phyloP scores from a whole-genome alignment of 176 grass and related monocot genomes.

The Aegilops bicornis region DNA sequence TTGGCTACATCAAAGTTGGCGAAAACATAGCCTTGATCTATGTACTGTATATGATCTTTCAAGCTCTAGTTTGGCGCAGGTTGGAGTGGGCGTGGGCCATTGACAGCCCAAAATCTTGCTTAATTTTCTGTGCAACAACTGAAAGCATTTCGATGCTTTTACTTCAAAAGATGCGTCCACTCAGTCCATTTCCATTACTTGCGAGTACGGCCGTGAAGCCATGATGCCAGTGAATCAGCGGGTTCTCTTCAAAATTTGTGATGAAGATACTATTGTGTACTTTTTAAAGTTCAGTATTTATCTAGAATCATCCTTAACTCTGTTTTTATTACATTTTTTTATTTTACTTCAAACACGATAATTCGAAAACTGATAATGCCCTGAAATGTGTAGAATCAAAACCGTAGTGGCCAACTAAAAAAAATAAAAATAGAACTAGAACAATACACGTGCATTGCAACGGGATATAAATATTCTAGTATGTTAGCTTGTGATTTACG shows the following conservation, averaged over 20 bases:
- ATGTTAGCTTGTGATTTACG: too few species aligned
- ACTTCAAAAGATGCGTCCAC: slow-evolving; percentile 45
- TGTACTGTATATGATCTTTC: slow-evolving; percentile 9
- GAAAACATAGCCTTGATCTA: not conserved
- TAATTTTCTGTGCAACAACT: slow-evolving; percentile 47
- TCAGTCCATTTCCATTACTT: not conserved
- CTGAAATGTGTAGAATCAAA: not conserved
- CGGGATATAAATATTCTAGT: too few species aligned
- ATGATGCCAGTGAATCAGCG: not conserved
- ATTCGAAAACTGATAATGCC: not conserved
- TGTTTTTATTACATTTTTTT: not conserved
- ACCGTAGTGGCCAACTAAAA: not conserved
- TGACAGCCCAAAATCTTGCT: slow-evolving; percentile 52
- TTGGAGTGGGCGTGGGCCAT: slow-evolving; percentile 25
- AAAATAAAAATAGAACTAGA: not conserved
- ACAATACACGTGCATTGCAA: too few species aligned
- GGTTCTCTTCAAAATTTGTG: not conserved
- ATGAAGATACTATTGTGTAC: too few species aligned
- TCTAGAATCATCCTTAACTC: too few species aligned
- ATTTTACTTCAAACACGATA: not conserved
- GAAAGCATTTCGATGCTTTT: slow-evolving; percentile 31
- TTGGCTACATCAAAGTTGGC: slow-evolving; percentile 48
- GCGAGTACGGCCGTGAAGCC: not conserved
- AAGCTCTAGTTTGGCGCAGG: slow-evolving; percentile 34
- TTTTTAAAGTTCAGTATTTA: too few species aligned